Percentiles rank a stretch among this genome's conserved stretches.
Conservation (phyloP, 306 rosid genomes). For the Begonia fuchsioides region DNA sequence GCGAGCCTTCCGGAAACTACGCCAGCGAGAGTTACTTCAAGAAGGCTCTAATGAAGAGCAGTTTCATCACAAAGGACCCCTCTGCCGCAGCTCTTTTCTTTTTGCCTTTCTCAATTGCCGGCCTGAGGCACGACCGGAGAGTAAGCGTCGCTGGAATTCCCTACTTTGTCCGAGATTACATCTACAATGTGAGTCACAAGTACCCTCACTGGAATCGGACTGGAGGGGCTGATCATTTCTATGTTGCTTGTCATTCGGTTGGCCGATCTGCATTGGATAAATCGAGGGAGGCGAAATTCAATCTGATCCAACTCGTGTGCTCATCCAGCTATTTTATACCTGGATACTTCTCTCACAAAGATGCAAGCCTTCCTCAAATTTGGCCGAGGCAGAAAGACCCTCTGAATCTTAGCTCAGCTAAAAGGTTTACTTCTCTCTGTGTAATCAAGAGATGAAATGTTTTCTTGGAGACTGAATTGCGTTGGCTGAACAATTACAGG, state of each 20-base stretch:
- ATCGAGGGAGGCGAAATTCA: slow-evolving; percentile 37
- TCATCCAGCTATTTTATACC: slow-evolving; percentile 53
- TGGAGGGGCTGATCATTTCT: slow-evolving; percentile 63
- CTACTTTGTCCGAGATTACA: slow-evolving; percentile 46
- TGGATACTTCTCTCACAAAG: slow-evolving; percentile 58
- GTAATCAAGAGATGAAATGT: neutral
- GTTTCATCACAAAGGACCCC: slow-evolving; percentile 48
- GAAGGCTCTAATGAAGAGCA: slow-evolving; percentile 42
- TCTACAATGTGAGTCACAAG: slow-evolving; percentile 29
- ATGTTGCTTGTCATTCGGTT: slow-evolving; percentile 74
- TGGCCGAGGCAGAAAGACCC: slow-evolving; percentile 56
- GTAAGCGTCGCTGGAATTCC: slow-evolving; percentile 62
- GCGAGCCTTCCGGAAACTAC: slow-evolving; percentile 60
- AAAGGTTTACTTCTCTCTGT: slow-evolving; percentile 26
- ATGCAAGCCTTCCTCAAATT: slow-evolving; percentile 61
- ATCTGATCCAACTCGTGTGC: slow-evolving; percentile 63
- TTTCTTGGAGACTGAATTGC: neutral
- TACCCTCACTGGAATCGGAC: slow-evolving; percentile 66
- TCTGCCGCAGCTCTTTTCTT: slow-evolving; percentile 60
- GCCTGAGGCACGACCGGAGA: slow-evolving; percentile 52
- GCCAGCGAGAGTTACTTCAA: slow-evolving; percentile 91
- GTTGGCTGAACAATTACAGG: slow-evolving; percentile 16
- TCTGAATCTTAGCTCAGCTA: slow-evolving; percentile 36
- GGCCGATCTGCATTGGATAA: slow-evolving; percentile 66
- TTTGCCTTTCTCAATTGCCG: slow-evolving; percentile 69